phyloP scores from a whole-genome alignment of 164 flowering plant species.

The Umbilicus rupestris region DNA sequence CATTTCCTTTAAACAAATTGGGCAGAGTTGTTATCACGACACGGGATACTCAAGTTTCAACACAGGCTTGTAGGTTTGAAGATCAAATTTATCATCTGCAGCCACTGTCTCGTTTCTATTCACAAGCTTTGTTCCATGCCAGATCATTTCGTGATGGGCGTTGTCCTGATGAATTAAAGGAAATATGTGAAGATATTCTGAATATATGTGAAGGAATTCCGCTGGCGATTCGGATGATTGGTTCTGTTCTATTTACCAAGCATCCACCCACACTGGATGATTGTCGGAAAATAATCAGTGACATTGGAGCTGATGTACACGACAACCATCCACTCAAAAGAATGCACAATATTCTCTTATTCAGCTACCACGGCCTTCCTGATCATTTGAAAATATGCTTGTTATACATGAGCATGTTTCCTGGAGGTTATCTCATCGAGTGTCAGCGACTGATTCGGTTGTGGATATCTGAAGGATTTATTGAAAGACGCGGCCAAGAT shows the following conservation, averaged over 20 bases:
- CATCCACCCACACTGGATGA: neutral
- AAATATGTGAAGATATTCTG: neutral
- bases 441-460: slow-evolving; percentile 1
- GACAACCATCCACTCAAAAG: neutral
- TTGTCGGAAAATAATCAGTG: neutral
- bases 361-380: slow-evolving; percentile 4
- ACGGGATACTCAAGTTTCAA: neutral
- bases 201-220: slow-evolving; percentile 1
- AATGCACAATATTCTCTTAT: neutral
- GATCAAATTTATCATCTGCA: neutral
- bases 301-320: neutral
- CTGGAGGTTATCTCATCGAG: slow-evolving; percentile 2
- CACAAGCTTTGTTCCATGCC: neutral
- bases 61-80: neutral
- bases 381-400: neutral
- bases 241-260: neutral
- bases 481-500: slow-evolving; percentile 7
- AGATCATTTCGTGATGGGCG: neutral
- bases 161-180: neutral
- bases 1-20: neutral
- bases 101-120: neutral
- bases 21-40: slow-evolving; percentile 1
- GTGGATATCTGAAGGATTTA: slow-evolving; percentile 18
- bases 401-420: slow-evolving; percentile 8
- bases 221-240: neutral